A percentile compares a stretch with the other conserved stretches of the same genome.
Conservation (phyloP, 2,329 filamentous ascomycete species). For the Verticillium isaacii region DNA sequence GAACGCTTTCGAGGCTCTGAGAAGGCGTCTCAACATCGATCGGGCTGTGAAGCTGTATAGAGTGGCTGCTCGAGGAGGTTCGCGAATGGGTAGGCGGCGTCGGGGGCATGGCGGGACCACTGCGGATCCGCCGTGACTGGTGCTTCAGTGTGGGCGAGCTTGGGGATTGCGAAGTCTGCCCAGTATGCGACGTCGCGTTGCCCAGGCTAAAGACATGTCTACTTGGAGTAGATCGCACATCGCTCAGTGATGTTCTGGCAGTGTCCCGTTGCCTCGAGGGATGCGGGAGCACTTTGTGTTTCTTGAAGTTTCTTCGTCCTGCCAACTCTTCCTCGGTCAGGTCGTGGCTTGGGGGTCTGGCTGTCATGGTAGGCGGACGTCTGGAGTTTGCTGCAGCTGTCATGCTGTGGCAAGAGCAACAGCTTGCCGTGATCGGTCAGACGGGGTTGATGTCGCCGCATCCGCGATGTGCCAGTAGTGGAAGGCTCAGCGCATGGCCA, state of each 20-base stretch:
- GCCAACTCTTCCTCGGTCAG: slow-evolving; percentile 20
- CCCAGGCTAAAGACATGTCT: not conserved
- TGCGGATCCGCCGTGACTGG: slow-evolving; percentile 34
- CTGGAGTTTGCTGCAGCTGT: slow-evolving; percentile 15
- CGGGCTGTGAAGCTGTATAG: slow-evolving; percentile 36
- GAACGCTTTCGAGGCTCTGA: slow-evolving; percentile 31
- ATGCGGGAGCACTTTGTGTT: slow-evolving; percentile 38
- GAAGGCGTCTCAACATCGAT: slow-evolving; percentile 30
- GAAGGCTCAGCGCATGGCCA: slow-evolving; percentile 5
- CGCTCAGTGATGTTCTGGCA: not conserved
- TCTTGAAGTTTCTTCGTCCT: slow-evolving; percentile 37
- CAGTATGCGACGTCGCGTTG: slow-evolving; percentile 6
- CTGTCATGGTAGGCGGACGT: slow-evolving; percentile 26
- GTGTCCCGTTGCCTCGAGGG: slow-evolving; percentile 16
- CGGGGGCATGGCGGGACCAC: slow-evolving; percentile 51
- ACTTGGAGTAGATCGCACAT: slow-evolving; percentile 5
- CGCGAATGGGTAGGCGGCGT: slow-evolving; percentile 59
- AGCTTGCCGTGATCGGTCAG: not conserved
- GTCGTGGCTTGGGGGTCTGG: slow-evolving; percentile 19
- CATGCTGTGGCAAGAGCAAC: slow-evolving; percentile 12
- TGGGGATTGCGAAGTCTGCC: slow-evolving; percentile 25
- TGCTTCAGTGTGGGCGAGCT: slow-evolving; percentile 35
- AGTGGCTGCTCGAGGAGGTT: slow-evolving; percentile 48
- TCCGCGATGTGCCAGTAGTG: not conserved
- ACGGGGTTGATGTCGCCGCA: not conserved